phyloP scores from a whole-genome alignment of 805 yeast genomes.

The Saturnispora gosingensis region DNA sequence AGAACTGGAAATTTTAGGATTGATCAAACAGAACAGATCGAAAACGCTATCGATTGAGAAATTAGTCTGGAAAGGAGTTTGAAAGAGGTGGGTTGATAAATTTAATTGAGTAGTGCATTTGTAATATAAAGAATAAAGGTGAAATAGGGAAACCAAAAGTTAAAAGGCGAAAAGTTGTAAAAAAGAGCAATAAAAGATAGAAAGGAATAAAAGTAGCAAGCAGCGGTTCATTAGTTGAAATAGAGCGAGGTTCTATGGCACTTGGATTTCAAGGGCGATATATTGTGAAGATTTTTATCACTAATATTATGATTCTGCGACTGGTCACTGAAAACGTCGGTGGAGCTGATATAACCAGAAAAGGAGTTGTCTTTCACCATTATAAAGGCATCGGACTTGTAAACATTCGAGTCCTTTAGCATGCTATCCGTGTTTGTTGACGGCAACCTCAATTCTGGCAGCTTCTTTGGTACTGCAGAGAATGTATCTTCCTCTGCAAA shows the following conservation, averaged over 20 bases:
- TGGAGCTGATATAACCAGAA: neutral
- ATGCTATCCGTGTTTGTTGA: neutral
- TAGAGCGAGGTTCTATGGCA: slow-evolving; percentile 10
- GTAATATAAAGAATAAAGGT: neutral
- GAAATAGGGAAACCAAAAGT: neutral
- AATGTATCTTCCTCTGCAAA: neutral
- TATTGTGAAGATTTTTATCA: neutral
- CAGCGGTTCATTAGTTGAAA: neutral
- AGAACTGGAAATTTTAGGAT: slow-evolving; percentile 63
- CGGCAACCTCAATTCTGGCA: neutral
- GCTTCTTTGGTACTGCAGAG: neutral
- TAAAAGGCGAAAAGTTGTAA: neutral
- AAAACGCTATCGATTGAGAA: slow-evolving; percentile 64
- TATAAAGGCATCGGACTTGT: neutral
- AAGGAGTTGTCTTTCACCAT: neutral
- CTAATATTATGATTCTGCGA: neutral
- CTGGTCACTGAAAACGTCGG: neutral
- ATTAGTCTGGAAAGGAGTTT: slow-evolving; percentile 60
- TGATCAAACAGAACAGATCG: slow-evolving; percentile 50
- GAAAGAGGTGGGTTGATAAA: neutral
- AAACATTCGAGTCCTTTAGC: neutral
- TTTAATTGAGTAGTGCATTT: neutral
- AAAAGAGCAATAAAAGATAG: neutral
- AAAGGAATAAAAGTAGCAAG: neutral
- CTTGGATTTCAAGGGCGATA: neutral